Conservation (phyloP, 2,329 filamentous ascomycete species). For the Fusarium tricinctum region DNA sequence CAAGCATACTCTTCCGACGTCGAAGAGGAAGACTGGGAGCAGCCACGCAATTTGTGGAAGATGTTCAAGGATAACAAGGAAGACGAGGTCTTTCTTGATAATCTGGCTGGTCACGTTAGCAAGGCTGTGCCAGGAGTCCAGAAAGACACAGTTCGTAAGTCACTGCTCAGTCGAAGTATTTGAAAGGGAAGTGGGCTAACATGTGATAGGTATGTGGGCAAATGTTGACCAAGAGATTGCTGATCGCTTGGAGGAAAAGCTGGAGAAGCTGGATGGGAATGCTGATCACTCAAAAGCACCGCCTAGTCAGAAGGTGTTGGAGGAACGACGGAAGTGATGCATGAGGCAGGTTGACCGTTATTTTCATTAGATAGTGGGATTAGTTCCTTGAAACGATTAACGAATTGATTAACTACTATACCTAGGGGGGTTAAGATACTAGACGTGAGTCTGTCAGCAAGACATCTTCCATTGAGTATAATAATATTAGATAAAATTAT, state of each 20-base stretch:
- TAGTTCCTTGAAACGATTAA: too few relatives aligned
- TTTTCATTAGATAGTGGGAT: background rate
- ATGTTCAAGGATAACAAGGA: conserved; percentile 2
- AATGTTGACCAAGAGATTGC: conserved; percentile 1
- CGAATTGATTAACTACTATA: too few relatives aligned
- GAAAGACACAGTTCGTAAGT: conserved; percentile 9
- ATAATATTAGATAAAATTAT: too few relatives aligned
- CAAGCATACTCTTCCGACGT: conserved; percentile 6
- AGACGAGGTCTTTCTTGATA: conserved; percentile 6
- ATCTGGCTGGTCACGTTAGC: conserved; percentile 2
- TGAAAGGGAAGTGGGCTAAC: background rate
- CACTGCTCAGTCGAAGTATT: fast-evolving
- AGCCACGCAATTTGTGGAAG: conserved; percentile 1
- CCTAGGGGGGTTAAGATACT: too few relatives aligned
- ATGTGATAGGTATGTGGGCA: background rate
- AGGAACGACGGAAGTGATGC: background rate
- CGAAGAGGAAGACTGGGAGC: conserved; percentile 6
- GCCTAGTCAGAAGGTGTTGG: background rate
- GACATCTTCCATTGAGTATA: too few relatives aligned
- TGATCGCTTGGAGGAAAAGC: background rate
- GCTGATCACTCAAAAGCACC: conserved; percentile 5
- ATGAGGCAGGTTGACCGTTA: background rate
- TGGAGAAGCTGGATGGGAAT: background rate
- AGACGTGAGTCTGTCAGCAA: too few relatives aligned
- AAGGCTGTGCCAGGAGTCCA: conserved; percentile 7